Conservation (phyloP, 208 protist genomes). For the Entamoeba histolytica region DNA sequence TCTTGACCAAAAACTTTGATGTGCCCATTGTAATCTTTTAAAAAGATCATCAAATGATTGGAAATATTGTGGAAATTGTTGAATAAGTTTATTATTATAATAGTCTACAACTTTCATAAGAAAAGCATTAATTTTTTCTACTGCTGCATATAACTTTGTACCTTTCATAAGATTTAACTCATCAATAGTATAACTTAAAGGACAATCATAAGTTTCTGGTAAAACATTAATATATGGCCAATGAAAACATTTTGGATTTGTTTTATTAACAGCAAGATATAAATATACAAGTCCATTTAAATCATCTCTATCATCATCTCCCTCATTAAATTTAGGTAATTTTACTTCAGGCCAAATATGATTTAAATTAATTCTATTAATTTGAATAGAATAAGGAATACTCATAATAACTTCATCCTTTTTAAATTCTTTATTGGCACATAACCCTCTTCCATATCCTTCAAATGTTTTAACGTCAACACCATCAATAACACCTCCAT, state of each 20-base stretch:
- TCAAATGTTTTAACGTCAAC: not conserved
- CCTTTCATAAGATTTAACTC: not conserved
- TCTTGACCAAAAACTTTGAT: not conserved
- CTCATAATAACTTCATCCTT: not conserved
- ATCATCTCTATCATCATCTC: not conserved
- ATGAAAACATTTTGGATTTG: not conserved
- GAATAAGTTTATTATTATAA: not conserved
- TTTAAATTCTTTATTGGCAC: not conserved
- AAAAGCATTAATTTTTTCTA: not conserved
- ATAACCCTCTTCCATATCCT: not conserved
- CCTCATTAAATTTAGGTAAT: not conserved
- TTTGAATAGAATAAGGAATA: not conserved
- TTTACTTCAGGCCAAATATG: not conserved
- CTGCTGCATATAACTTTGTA: not conserved
- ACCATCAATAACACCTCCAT: not conserved
- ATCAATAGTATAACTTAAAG: not conserved
- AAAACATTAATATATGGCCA: not conserved
- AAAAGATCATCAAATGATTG: not conserved
- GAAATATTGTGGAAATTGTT: not conserved
- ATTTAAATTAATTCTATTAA: not conserved
- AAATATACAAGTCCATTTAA: not conserved
- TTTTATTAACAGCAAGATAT: not conserved
- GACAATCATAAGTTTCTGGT: not conserved
- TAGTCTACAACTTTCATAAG: not conserved
- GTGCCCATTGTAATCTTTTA: not conserved